Base-by-base conservation (phyloP, 805 yeast species). In the Saturnispora zaruensis region DNA sequence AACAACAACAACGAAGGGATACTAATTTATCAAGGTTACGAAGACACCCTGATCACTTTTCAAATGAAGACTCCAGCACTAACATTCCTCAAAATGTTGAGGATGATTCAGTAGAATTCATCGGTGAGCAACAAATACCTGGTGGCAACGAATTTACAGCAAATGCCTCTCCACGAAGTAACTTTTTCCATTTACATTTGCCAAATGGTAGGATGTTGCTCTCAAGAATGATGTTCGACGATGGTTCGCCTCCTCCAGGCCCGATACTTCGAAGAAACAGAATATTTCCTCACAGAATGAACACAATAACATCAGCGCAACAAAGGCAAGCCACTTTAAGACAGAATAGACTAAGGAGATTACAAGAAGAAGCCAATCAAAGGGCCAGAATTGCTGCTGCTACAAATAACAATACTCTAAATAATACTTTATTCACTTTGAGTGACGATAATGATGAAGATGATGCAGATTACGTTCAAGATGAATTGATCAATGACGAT, bases 41-140 rank as follows among this genome's bases (percentile, higher is more conserved):
- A 36, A 36, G 40, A 18, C 40, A 36, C 13, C 32, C 32, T 18
- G 40, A 36, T n/a, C 40, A 9, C 14, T 13, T 23, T 21, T 20
- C n/a, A 23, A 24, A 23, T 11, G 42, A 28, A 9, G 37, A 4
- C 44, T 8, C 9, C 32, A 9, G 13, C 13, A 5, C 13, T 28
- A 28, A 28, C 18, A 36, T 5, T 18, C 28, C 37, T 5, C 32
- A 23, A 21, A 8, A 26, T 13, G 43, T 36, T 37, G 48, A 45
- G 13, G 38, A 36, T 36, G 40, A 36, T 36, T 18, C 40, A 5
- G 40, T 45, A 18, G 48, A 45, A 38, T 36, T 45, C 24, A 51
- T 58, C 3, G 59, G 64, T 21, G 64, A 58, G 44, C 55, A 58
- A 13, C 47, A 50, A 9, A 45, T 55, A 23, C 53, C 57, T 16